These are phyloP conservation scores for Penicillium sp. DNA, from an alignment of 2,329 filamentous ascomycete species.

Conservation along the genomic window DNA sequence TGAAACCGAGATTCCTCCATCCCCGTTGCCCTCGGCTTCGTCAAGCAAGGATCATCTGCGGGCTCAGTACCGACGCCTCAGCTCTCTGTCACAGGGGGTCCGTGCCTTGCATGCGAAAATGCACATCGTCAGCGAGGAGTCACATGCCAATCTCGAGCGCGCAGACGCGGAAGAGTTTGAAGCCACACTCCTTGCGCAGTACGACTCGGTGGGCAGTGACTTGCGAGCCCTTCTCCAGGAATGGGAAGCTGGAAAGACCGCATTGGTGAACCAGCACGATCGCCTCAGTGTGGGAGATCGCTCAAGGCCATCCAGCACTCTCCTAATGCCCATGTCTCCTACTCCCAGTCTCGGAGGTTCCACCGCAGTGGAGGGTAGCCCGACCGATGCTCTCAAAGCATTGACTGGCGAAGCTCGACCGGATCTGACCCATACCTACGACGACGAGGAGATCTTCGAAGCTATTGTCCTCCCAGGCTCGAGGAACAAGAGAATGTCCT, in stretches of 20 bases:
- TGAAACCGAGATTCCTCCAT: constrained; percentile 48
- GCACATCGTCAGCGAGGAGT: constrained; percentile 87
- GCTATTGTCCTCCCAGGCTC: constrained; percentile 73
- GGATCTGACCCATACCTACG: constrained; percentile 32
- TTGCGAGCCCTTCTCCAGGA: constrained; percentile 76
- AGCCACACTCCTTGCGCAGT: constrained; percentile 78
- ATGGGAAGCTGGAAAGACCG: constrained; percentile 86
- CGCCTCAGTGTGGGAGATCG: constrained; percentile 69
- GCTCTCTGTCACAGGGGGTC: constrained; percentile 85
- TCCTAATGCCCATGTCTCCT: constrained; percentile 45
- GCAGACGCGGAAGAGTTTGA: constrained; percentile 71
- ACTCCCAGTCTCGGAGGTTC: constrained; percentile 48
- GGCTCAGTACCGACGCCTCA: constrained; percentile 83
- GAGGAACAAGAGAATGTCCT: constrained; percentile 62
- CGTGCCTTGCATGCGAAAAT: constrained; percentile 92
- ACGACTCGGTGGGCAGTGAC: constrained; percentile 90
- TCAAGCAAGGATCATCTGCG: constrained; percentile 82
- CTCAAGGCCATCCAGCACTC: constrained; percentile 53
- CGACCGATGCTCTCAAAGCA: constrained; percentile 71
- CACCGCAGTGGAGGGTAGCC: constrained; percentile 57
- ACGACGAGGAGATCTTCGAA: constrained; percentile 83
- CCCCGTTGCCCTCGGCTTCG: constrained; percentile 64
- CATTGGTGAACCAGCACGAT: constrained; percentile 78
- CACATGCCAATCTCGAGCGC: constrained; percentile 74
- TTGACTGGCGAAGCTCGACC: constrained; percentile 68